These are phyloP conservation scores for Onygenales sp. DNA, from an alignment of 2,329 filamentous ascomycete species.

Conservation along the genomic window DNA sequence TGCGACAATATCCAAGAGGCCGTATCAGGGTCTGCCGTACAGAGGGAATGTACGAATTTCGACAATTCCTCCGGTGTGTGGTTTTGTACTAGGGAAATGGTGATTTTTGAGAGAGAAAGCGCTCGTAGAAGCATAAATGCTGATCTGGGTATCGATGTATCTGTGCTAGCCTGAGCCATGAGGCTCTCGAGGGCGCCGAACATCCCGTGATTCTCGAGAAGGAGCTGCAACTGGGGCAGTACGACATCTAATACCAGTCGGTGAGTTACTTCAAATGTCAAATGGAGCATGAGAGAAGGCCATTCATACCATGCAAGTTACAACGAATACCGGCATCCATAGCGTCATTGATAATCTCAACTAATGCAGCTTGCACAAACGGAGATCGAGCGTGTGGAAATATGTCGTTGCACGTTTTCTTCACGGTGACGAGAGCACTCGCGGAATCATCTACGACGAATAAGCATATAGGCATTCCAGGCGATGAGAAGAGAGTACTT, in stretches of 20 bases:
- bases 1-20: slow-evolving; percentile 24
- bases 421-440: slow-evolving; percentile 17
- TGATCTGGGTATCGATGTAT: not conserved
- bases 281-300: not conserved
- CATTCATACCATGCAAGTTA: slow-evolving; percentile 19
- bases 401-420: slow-evolving; percentile 16
- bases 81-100: not conserved
- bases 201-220: not conserved
- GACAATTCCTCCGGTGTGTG: not conserved
- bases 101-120: not conserved
- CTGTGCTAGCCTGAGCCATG: not conserved
- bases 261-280: not conserved
- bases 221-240: not conserved
- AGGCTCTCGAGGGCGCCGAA: not conserved
- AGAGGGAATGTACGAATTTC: not conserved
- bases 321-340: slow-evolving; percentile 24
- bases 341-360: slow-evolving; percentile 29
- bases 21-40: not conserved
- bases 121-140: slow-evolving; percentile 1
- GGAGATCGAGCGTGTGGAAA: slow-evolving; percentile 24
- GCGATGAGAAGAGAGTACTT: slow-evolving; percentile 7
- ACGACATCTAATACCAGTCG: not conserved
- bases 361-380: slow-evolving; percentile 23
- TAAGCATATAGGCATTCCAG: slow-evolving; percentile 10
- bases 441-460: slow-evolving; percentile 19